Evolutionary conservation across 1,284 basidiomycete genomes (phyloP).

Genomic region (Marasmius sp.): DNA sequence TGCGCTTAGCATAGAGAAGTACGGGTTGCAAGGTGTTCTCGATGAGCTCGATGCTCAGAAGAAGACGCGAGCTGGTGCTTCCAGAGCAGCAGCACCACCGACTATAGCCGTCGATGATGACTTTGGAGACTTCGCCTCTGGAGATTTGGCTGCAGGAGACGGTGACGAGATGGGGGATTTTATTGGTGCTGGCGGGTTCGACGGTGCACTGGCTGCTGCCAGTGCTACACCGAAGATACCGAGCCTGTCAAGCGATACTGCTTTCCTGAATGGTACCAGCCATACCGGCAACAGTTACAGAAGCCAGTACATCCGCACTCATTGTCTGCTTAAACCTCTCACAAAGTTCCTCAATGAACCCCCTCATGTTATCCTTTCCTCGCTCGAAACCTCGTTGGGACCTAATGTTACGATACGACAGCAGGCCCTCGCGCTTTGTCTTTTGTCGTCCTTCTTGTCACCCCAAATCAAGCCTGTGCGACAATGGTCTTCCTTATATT

Average conservation of each 20-base stretch:
- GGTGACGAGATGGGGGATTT: conserved; percentile 58
- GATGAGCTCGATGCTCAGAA: conserved; percentile 57
- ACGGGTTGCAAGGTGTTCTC: conserved; percentile 48
- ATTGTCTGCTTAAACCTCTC: conserved; percentile 61
- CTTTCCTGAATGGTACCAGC: conserved; percentile 14
- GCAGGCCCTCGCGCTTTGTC: conserved; percentile 64
- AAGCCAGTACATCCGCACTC: conserved; percentile 64
- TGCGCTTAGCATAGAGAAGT: conserved; percentile 52
- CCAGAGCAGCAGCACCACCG: conserved; percentile 46
- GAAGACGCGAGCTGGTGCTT: conserved; percentile 35
- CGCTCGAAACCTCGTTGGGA: conserved; percentile 41
- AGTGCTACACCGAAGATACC: conserved; percentile 11
- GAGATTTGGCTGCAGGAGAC: conserved; percentile 35
- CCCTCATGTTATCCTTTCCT: conserved; percentile 55
- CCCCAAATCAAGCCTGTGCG: conserved; percentile 63
- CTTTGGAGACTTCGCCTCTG: conserved; percentile 84
- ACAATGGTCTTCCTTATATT: conserved; percentile 59
- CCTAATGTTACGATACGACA: conserved; percentile 39
- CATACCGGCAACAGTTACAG: conserved; percentile 28
- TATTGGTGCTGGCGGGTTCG: conserved; percentile 38
- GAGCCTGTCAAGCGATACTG: background rate
- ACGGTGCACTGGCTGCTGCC: conserved; percentile 20
- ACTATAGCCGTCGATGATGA: conserved; percentile 75
- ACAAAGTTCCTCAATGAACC: conserved; percentile 54
- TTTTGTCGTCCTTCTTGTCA: conserved; percentile 77